A percentile compares a stretch with the other conserved stretches of the same genome.
Evolutionary conservation across 352 stramenopile genomes (phyloP).

Genomic region (Halophytophthora batemanensis): DNA sequence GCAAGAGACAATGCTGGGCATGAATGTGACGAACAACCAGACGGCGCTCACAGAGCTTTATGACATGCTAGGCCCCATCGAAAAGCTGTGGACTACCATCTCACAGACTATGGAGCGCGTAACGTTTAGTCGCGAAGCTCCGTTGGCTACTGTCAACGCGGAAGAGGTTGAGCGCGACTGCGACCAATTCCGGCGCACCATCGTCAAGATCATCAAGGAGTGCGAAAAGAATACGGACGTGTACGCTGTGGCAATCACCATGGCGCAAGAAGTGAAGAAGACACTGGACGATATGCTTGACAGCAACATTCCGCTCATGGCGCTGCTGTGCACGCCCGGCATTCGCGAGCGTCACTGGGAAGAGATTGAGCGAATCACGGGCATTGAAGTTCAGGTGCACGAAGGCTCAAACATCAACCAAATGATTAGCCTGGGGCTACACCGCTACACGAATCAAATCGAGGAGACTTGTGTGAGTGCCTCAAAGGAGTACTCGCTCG

Average conservation of each 20-base stretch:
- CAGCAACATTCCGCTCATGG: slow-evolving; percentile 90
- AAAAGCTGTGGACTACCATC: slow-evolving; percentile 85
- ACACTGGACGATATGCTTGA: slow-evolving; percentile 85
- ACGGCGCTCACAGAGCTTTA: slow-evolving; percentile 67
- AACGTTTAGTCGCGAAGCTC: slow-evolving; percentile 62
- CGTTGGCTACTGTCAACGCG: slow-evolving; percentile 68
- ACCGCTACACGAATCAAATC: slow-evolving; percentile 85
- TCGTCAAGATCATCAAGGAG: slow-evolving; percentile 90
- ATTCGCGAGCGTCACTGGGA: slow-evolving; percentile 92
- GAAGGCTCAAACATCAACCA: slow-evolving; percentile 90
- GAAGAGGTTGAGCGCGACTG: slow-evolving; percentile 85
- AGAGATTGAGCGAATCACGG: slow-evolving; percentile 87
- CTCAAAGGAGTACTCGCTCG: slow-evolving; percentile 93
- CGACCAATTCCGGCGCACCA: slow-evolving; percentile 85
- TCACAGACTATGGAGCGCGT: slow-evolving; percentile 76
- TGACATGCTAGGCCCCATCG: slow-evolving; percentile 83
- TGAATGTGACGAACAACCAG: slow-evolving; percentile 81
- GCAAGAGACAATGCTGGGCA: slow-evolving; percentile 86
- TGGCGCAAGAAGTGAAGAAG: slow-evolving; percentile 81
- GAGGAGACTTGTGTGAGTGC: slow-evolving; percentile 93
- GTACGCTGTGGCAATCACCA: slow-evolving; percentile 73
- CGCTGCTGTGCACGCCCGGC: slow-evolving; percentile 89
- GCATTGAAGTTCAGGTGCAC: slow-evolving; percentile 86
- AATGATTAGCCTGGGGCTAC: slow-evolving; percentile 86
- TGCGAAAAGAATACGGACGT: slow-evolving; percentile 88